These are phyloP conservation scores for rapeseed (Brassica napus) DNA, from an alignment of 345 rosid species.

Conservation along the genomic window DNA sequence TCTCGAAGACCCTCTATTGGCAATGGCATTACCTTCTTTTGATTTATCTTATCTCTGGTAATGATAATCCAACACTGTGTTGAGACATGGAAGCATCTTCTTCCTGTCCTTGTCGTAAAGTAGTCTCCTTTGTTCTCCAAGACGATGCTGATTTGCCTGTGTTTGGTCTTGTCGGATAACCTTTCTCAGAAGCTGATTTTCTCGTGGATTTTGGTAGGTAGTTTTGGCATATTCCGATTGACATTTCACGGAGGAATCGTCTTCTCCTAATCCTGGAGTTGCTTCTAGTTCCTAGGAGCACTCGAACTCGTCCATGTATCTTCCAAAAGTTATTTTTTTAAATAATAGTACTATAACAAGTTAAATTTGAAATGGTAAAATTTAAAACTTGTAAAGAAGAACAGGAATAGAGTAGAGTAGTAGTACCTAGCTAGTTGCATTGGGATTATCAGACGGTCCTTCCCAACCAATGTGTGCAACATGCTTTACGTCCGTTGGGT, in stretches of 20 bases:
- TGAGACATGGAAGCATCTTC: conserved; percentile 3
- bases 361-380: not conserved
- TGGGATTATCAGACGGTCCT: conserved; percentile 33
- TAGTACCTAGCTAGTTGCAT: conserved; percentile 26
- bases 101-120: too few relatives aligned
- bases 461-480: conserved; percentile 97
- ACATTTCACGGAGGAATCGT: not conserved
- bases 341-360: too few relatives aligned
- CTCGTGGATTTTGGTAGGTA: not conserved
- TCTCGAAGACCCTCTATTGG: conserved; percentile 25
- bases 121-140: too few relatives aligned
- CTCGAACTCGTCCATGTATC: conserved; percentile 10
- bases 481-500: conserved; percentile 50
- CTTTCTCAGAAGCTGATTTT: conserved; percentile 27
- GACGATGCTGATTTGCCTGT: too few relatives aligned
- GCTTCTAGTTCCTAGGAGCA: not conserved
- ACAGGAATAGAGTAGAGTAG: not conserved
- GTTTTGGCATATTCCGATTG: conserved; percentile 2
- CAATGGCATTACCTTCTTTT: conserved; percentile 15
- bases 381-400: not conserved
- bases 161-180: not conserved
- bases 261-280: not conserved
- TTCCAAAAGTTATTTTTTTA: too few relatives aligned
- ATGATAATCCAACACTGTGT: conserved; percentile 3
- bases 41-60: not conserved